Evolutionary conservation across 345 rosid genomes (phyloP).

Genomic region (Salix arbutifolia): DNA sequence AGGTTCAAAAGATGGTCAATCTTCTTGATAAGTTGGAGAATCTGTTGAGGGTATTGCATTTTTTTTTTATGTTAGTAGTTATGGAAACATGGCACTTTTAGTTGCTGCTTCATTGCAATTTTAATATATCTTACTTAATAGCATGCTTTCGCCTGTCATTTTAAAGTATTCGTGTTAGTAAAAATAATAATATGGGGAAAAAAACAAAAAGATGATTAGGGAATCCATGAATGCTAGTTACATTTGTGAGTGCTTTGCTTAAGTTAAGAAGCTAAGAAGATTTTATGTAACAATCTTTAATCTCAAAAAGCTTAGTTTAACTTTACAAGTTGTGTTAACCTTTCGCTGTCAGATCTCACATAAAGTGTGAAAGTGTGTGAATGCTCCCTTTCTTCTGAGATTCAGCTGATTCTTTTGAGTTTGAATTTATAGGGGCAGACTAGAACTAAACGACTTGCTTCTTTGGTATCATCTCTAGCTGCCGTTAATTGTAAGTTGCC

Average conservation of each 20-base stretch:
- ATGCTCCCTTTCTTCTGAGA: neutral
- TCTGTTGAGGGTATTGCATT: constrained; percentile 41
- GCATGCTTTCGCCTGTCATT: neutral
- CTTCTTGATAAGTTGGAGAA: constrained; percentile 59
- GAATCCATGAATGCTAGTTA: no score
- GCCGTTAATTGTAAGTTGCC: constrained; percentile 42
- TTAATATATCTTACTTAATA: neutral
- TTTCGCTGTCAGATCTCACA: neutral
- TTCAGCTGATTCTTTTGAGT: constrained; percentile 11
- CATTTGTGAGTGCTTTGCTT: no score
- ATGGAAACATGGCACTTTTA: neutral
- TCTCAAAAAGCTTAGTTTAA: neutral
- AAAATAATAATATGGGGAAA: no score
- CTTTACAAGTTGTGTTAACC: neutral
- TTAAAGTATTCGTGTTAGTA: neutral
- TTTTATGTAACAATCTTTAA: no score
- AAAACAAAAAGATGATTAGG: no score
- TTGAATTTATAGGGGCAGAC: constrained; percentile 40
- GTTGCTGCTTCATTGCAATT: neutral
- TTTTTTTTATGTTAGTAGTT: neutral
- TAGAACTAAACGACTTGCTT: constrained; percentile 45
- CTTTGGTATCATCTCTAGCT: constrained; percentile 41
- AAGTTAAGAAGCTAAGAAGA: no score
- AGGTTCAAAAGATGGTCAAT: constrained; percentile 52
- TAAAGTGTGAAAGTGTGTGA: neutral